Percentiles rank a stretch among this genome's conserved stretches.
These are phyloP conservation scores for Boechera divaricarpa DNA, from an alignment of 345 rosid genomes.

Conservation along the genomic window DNA sequence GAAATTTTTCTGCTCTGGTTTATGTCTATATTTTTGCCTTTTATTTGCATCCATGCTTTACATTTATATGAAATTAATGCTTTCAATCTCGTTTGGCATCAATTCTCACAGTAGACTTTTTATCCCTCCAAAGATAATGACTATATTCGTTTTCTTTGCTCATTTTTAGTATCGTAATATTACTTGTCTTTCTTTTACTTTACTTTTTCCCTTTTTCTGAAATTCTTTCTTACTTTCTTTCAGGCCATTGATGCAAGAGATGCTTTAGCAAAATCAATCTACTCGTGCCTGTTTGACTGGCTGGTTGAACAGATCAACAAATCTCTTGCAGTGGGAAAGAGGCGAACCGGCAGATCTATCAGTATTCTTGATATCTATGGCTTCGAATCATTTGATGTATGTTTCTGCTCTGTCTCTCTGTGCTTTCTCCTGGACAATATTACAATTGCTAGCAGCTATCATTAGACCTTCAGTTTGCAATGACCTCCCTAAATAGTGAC, in stretches of 20 bases:
- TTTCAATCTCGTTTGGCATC: slow-evolving; percentile 12
- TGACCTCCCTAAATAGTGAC: slow-evolving; percentile 7
- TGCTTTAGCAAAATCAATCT: slow-evolving; percentile 96
- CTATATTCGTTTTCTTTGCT: neutral
- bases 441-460: slow-evolving; percentile 22
- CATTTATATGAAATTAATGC: slow-evolving; percentile 2
- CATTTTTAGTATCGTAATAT: neutral
- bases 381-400: slow-evolving; percentile 96
- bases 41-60: slow-evolving; percentile 17
- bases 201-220: slow-evolving; percentile 9
- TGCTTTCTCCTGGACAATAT: slow-evolving; percentile 7
- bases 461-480: slow-evolving; percentile 14
- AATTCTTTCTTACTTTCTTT: slow-evolving; percentile 33
- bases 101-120: slow-evolving; percentile 9
- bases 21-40: neutral
- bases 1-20: neutral
- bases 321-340: slow-evolving; percentile 94
- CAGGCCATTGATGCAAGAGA: slow-evolving; percentile 90
- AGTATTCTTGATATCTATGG: slow-evolving; percentile 99
- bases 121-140: slow-evolving; percentile 5
- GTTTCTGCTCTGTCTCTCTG: slow-evolving; percentile 39
- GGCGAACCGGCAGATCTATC: slow-evolving; percentile 93
- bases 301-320: slow-evolving; percentile 93
- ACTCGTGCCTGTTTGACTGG: slow-evolving; percentile 95
- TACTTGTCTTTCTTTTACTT: slow-evolving; percentile 14